Base-by-base conservation (phyloP, 345 rosid genomes). In the Carallia pectinifolia region DNA sequence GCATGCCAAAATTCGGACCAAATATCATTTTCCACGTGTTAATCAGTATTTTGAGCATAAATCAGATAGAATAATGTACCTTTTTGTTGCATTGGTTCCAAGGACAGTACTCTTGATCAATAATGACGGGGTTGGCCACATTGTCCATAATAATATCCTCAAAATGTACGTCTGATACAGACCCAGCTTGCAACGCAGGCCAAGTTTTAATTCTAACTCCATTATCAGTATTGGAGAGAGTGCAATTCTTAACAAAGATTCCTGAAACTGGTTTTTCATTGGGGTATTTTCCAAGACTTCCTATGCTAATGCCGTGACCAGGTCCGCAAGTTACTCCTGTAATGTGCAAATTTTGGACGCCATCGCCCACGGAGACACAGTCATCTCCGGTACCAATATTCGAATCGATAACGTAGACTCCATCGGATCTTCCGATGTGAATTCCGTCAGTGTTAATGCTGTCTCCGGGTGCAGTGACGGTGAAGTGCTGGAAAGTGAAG, bases 401-500 rank as follows among this genome's bases (percentile, higher is more conserved):
- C 2, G 80, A 16, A 7, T 64, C 73, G 0, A 1, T 64, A 34
- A 89, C 56, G 53, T 15, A 81, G 19, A 87, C 48, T 0, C 74
- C 76, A 0, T 1, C 39, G 1, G 93, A 84, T 27, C 79, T 61
- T 53, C 86, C 87, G 2, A 85, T 65, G 77, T 85, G 90, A 64
- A 86, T 85, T 67, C 90, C 90, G 27, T 85, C 85, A 0, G 90
- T 88, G 79, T 85, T 87, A 5, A 68, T 73, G 83, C 90, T 89
- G 19, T 65, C 69, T 0, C 48, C 61, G 0, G 88, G 91, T 4
- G 91, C 88, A 0, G 60, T 53, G 27, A 81, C 64, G 5, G 33
- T 66, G 48, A 84, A 67, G 17, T 61, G 15, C 6, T 71, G 54
- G 12, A 84, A 66, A 13, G 82, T 80, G 15, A 87, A 0, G 78